Evolutionary conservation across 805 yeast genomes (phyloP).

Genomic region (Danielozyma ontarioensis): DNA sequence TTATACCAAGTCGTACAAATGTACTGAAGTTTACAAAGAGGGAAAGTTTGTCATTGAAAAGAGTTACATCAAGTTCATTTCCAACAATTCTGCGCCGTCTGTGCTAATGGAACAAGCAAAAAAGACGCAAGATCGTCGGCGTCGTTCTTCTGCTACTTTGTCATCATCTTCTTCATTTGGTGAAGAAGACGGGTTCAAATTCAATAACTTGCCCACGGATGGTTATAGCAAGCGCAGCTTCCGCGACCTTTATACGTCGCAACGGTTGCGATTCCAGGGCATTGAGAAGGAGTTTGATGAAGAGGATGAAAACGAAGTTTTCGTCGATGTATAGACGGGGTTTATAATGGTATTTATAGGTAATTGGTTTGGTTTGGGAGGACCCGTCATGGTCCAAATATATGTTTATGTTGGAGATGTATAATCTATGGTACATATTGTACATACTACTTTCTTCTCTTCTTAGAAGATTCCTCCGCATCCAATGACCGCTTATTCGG

Average conservation of each 20-base stretch:
- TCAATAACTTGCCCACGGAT: background rate
- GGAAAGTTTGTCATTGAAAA: conserved; percentile 42
- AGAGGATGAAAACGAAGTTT: conserved; percentile 10
- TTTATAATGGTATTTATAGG: no score
- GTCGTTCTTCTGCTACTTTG: conserved; percentile 12
- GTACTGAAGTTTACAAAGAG: conserved; percentile 36
- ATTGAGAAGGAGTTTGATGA: conserved; percentile 12
- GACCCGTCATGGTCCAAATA: no score
- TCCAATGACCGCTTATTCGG: background rate
- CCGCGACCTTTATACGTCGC: conserved; percentile 2
- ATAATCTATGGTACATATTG: no score
- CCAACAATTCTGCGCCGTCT: conserved; percentile 31
- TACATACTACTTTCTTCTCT: background rate
- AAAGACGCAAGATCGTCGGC: conserved; percentile 14
- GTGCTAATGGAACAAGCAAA: conserved; percentile 28
- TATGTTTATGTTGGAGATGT: no score
- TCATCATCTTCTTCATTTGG: conserved; percentile 1
- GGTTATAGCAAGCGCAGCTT: background rate
- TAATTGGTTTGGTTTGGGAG: no score
- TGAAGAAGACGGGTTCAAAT: conserved; percentile 3
- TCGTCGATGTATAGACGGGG: conserved; percentile 8
- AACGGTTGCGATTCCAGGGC: conserved; percentile 7
- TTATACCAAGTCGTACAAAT: conserved; percentile 32
- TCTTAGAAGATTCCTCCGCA: background rate
- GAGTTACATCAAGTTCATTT: conserved; percentile 27